Conservation (phyloP, 2,329 filamentous ascomycete genomes). For the Ceratocystiopsis minuta region DNA sequence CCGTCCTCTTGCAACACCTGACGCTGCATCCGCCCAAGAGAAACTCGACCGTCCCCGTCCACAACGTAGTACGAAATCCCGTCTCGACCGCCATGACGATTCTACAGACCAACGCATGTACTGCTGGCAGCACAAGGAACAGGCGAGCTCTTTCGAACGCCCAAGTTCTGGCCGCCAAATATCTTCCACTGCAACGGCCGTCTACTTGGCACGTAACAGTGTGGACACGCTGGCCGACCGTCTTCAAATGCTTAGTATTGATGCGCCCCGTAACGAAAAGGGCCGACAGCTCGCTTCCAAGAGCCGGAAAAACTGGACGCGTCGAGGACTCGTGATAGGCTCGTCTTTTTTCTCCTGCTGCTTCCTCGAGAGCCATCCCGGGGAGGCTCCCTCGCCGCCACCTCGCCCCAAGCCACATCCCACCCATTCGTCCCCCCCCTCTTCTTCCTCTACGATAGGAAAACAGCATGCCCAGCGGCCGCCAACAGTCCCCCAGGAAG, state of each 20-base stretch:
- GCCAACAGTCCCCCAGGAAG: conserved; percentile 17
- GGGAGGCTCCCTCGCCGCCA: conserved; percentile 22
- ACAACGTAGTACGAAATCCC: no score
- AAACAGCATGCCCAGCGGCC: conserved; percentile 4
- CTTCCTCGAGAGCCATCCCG: conserved; percentile 32
- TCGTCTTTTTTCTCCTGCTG: conserved; percentile 24
- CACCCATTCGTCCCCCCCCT: conserved; percentile 16
- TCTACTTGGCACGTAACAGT: conserved; percentile 40
- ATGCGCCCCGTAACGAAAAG: no score
- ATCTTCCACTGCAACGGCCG: no score
- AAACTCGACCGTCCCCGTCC: conserved; percentile 28
- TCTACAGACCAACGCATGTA: conserved; percentile 41
- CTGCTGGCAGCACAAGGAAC: conserved; percentile 92
- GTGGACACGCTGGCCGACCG: conserved; percentile 74
- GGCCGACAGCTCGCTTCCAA: no score
- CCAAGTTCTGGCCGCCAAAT: no score
- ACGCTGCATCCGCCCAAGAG: conserved; percentile 13
- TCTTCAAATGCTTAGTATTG: conserved; percentile 19
- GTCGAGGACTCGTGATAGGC: no score
- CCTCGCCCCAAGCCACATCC: conserved; percentile 29
- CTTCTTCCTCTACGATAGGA: not conserved
- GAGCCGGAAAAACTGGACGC: no score
- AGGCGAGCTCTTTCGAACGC: conserved; percentile 30
- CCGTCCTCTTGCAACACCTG: conserved; percentile 33
- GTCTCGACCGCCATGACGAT: no score